These are phyloP conservation scores for Exutisphaerella laricina DNA, from an alignment of 2,329 filamentous ascomycete genomes.

Conservation along the genomic window DNA sequence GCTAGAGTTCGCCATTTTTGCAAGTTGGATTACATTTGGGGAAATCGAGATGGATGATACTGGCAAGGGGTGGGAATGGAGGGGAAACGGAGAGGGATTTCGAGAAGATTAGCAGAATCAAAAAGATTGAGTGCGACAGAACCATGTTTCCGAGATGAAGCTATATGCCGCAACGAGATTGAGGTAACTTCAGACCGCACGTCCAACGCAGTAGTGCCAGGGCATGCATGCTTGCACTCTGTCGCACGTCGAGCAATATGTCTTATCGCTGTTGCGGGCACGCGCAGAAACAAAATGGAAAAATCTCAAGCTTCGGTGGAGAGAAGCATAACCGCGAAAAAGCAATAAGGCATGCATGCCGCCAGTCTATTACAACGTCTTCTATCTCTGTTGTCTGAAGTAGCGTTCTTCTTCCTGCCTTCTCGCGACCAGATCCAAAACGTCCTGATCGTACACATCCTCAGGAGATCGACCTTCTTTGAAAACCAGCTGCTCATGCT, in stretches of 20 bases:
- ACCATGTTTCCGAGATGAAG: not conserved
- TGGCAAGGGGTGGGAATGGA: not conserved
- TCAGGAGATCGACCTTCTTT: constrained; percentile 61
- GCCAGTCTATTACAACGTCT: not conserved
- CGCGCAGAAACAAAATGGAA: not conserved
- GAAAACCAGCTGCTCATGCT: constrained; percentile 75
- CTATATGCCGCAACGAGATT: not conserved
- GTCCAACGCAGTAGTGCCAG: no score
- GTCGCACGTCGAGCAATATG: not conserved
- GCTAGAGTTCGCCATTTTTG: no score
- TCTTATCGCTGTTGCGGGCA: not conserved
- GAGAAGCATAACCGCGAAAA: not conserved
- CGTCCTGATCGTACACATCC: constrained; percentile 66
- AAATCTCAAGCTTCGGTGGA: not conserved
- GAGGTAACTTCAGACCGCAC: not conserved
- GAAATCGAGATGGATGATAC: not conserved
- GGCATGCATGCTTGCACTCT: not conserved
- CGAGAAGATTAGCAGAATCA: constrained; percentile 4
- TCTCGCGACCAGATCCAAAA: constrained; percentile 61
- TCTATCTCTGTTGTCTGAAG: constrained; percentile 6
- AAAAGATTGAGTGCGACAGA: constrained; percentile 2
- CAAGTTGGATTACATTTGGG: no score
- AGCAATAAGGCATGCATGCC: not conserved
- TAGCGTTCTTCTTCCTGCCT: constrained; percentile 58
- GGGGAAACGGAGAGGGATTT: no score